phyloP scores from a whole-genome alignment of 352 stramenopile genomes.

The Thalassiosira hispida region DNA sequence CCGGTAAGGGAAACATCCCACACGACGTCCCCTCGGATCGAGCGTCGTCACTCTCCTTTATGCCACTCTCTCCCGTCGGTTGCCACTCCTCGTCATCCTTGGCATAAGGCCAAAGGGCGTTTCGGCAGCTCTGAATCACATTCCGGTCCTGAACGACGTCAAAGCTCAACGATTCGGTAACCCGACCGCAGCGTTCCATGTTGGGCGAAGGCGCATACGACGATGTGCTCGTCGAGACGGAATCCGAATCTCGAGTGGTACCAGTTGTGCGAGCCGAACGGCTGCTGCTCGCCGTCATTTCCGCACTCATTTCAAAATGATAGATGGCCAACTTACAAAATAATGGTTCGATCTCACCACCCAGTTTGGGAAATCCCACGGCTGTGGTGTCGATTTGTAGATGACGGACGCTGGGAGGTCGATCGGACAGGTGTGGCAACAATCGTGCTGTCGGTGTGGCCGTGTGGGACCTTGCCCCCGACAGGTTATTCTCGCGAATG shows the following conservation, averaged over 20 bases:
- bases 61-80: slow-evolving; percentile 13
- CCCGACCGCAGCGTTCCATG: slow-evolving; percentile 69
- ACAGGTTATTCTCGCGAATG: slow-evolving; percentile 64
- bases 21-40: slow-evolving; percentile 73
- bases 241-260: slow-evolving; percentile 39
- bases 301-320: slow-evolving; percentile 78
- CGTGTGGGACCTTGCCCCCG: slow-evolving; percentile 63
- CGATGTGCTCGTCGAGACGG: slow-evolving; percentile 28
- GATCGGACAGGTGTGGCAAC: slow-evolving; percentile 83
- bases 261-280: neutral
- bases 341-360: slow-evolving; percentile 80
- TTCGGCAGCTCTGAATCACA: slow-evolving; percentile 69
- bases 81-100: slow-evolving; percentile 21
- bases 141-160: slow-evolving; percentile 78
- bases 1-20: slow-evolving; percentile 82
- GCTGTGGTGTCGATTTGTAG: slow-evolving; percentile 85
- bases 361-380: slow-evolving; percentile 79
- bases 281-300: slow-evolving; percentile 12
- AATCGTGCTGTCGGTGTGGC: slow-evolving; percentile 72
- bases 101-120: slow-evolving; percentile 72
- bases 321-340: slow-evolving; percentile 84
- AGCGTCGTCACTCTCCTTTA: slow-evolving; percentile 20
- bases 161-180: slow-evolving; percentile 84
- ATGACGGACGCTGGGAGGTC: slow-evolving; percentile 72
- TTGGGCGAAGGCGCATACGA: slow-evolving; percentile 59